Percentiles rank a stretch among this genome's conserved stretches.
Conservation (phyloP, 2,329 filamentous ascomycete species). For the Madurella mycetomatis region DNA sequence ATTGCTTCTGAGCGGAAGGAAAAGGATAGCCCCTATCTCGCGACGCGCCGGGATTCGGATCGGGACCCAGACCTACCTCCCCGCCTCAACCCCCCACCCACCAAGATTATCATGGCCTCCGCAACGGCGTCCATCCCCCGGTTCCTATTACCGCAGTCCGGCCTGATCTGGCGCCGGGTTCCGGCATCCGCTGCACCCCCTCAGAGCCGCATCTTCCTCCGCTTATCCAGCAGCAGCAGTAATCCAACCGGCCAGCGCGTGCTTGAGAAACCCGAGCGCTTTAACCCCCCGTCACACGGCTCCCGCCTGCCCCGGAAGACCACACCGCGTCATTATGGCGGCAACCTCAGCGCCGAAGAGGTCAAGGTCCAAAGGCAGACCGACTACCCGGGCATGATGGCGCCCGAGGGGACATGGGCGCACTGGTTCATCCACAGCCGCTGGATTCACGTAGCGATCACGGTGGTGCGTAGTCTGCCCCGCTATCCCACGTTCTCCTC, state of each 20-base stretch:
- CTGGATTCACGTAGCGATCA: constrained; percentile 74
- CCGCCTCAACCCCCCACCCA: neutral
- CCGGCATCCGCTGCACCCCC: constrained; percentile 28
- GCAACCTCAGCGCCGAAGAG: constrained; percentile 63
- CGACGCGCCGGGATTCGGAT: neutral
- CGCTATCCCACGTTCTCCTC: neutral
- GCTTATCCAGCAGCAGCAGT: constrained; percentile 12
- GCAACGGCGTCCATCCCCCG: constrained; percentile 48
- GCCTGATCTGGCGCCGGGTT: constrained; percentile 49
- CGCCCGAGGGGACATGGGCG: constrained; percentile 74
- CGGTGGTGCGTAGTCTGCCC: constrained; percentile 57
- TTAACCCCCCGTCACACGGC: constrained; percentile 88
- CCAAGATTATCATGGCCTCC: constrained; percentile 36
- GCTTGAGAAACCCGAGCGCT: constrained; percentile 82
- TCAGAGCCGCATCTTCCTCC: constrained; percentile 10
- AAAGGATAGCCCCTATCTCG: neutral
- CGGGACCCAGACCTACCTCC: neutral
- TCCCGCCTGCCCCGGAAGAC: constrained; percentile 57
- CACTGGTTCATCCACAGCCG: constrained; percentile 80
- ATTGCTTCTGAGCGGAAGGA: neutral
- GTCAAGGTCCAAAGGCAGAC: constrained; percentile 60
- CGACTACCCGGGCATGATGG: constrained; percentile 86
- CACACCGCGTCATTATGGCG: constrained; percentile 68
- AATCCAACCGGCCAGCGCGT: constrained; percentile 52
- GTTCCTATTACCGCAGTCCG: constrained; percentile 63